phyloP scores from a whole-genome alignment of 2,329 filamentous ascomycete genomes.

The Sporothrix schenckii region DNA sequence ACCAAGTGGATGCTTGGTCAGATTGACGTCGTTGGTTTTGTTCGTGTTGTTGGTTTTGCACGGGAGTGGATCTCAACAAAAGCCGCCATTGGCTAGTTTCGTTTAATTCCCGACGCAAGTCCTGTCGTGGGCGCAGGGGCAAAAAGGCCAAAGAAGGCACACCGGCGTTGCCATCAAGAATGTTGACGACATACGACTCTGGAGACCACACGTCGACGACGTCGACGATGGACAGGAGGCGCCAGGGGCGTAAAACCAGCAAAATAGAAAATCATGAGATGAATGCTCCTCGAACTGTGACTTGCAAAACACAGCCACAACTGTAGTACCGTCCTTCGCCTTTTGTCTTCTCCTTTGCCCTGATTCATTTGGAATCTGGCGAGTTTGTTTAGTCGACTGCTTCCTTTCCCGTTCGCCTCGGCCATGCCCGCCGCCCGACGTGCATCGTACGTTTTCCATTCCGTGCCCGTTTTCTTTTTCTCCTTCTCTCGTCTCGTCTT shows the following conservation, averaged over 20 bases:
- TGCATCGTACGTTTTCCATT: too few relatives aligned
- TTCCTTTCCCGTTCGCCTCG: too few relatives aligned
- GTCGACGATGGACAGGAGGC: too few relatives aligned
- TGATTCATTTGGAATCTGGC: background rate
- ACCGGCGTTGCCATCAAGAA: background rate
- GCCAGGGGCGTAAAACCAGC: too few relatives aligned
- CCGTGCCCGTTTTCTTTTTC: background rate
- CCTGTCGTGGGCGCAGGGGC: background rate
- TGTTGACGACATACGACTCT: background rate
- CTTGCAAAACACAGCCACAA: too few relatives aligned
- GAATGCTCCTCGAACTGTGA: too few relatives aligned
- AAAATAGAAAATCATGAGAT: too few relatives aligned
- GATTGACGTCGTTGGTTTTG: slow-evolving; percentile 9
- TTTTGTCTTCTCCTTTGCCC: too few relatives aligned
- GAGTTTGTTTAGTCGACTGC: too few relatives aligned
- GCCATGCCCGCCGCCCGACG: too few relatives aligned
- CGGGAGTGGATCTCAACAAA: background rate
- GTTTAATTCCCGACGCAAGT: background rate
- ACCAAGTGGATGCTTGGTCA: background rate
- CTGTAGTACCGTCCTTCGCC: too few relatives aligned
- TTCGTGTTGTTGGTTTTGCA: background rate
- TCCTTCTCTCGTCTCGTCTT: background rate
- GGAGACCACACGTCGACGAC: too few relatives aligned
- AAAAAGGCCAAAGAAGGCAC: background rate
- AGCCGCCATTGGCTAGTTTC: slow-evolving; percentile 1